Percentiles rank a stretch among this genome's conserved stretches.
Conservation (phyloP, 768 basidiomycete species). For the Pleurotus tuoliensis region DNA sequence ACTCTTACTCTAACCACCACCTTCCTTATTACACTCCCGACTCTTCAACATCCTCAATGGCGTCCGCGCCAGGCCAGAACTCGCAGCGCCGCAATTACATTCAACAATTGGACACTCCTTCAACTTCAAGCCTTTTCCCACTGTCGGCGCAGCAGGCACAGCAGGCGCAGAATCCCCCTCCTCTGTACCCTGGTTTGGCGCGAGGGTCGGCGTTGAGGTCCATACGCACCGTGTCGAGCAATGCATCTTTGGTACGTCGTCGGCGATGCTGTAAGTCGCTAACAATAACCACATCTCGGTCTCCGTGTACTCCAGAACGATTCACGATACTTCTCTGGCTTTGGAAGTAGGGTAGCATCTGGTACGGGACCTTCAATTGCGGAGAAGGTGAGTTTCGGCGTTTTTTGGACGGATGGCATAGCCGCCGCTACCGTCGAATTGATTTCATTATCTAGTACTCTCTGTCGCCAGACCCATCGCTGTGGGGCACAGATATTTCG, state of each 20-base stretch:
- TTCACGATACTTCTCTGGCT: conserved; percentile 32
- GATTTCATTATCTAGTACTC: conserved; percentile 48
- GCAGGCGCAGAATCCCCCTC: conserved; percentile 13
- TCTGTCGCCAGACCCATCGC: conserved; percentile 66
- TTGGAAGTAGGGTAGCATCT: conserved; percentile 20
- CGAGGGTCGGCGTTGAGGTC: conserved; percentile 26
- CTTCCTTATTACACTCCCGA: conserved; percentile 11
- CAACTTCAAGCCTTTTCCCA: conserved; percentile 49
- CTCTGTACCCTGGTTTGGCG: conserved; percentile 42
- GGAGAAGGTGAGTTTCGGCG: conserved; percentile 42
- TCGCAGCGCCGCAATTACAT: conserved; percentile 39
- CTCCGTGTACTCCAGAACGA: conserved; percentile 26
- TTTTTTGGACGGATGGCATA: conserved; percentile 6
- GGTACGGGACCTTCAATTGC: conserved; percentile 42
- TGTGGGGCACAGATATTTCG: conserved; percentile 68
- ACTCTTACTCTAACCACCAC: conserved; percentile 14
- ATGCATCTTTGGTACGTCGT: conserved; percentile 36
- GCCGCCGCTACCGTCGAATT: neutral
- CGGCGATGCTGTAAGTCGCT: conserved; percentile 3
- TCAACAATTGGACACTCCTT: conserved; percentile 38
- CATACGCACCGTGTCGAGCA: conserved; percentile 34
- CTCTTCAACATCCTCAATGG: conserved; percentile 8
- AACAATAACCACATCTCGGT: neutral
- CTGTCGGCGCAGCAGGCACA: conserved; percentile 15
- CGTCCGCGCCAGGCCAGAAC: conserved; percentile 21